Evolutionary conservation across 495 filamentous ascomycete species (phyloP).

Genomic region (Lindgomyces ingoldianus): DNA sequence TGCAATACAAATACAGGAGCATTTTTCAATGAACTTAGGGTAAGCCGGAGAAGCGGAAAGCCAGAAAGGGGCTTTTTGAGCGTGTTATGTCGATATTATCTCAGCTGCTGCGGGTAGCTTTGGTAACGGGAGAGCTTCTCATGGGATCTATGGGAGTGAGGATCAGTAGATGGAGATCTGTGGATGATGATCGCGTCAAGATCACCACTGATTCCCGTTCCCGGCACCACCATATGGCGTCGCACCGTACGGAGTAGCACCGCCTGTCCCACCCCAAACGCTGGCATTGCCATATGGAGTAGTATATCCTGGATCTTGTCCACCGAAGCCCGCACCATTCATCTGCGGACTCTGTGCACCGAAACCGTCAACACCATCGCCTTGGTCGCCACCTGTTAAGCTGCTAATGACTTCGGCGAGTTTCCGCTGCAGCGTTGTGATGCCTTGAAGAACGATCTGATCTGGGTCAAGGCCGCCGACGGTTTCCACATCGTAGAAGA

Average conservation of each 20-base stretch:
- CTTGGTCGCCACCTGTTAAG: conserved; percentile 53
- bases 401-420: conserved; percentile 80
- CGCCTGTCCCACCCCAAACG: conserved; percentile 56
- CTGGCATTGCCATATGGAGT: conserved; percentile 67
- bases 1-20: background rate
- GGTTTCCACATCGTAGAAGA: conserved; percentile 92
- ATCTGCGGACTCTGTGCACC: conserved; percentile 43
- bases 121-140: too few species aligned
- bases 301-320: conserved; percentile 64
- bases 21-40: background rate
- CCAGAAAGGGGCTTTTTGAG: background rate
- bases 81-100: too few species aligned
- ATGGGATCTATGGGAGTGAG: background rate
- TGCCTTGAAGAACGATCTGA: conserved; percentile 80
- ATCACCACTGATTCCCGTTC: background rate
- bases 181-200: background rate
- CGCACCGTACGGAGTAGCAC: conserved; percentile 67
- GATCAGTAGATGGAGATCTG: background rate
- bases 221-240: conserved; percentile 52
- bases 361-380: conserved; percentile 52
- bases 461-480: conserved; percentile 86
- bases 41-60: background rate
- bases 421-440: conserved; percentile 86
- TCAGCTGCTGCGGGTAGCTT: too few species aligned
- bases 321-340: conserved; percentile 30